A percentile compares a stretch with the other conserved stretches of the same genome.
These are phyloP conservation scores for Flaveria bidentis DNA, from an alignment of 129 eudicot species.

Conservation along the genomic window DNA sequence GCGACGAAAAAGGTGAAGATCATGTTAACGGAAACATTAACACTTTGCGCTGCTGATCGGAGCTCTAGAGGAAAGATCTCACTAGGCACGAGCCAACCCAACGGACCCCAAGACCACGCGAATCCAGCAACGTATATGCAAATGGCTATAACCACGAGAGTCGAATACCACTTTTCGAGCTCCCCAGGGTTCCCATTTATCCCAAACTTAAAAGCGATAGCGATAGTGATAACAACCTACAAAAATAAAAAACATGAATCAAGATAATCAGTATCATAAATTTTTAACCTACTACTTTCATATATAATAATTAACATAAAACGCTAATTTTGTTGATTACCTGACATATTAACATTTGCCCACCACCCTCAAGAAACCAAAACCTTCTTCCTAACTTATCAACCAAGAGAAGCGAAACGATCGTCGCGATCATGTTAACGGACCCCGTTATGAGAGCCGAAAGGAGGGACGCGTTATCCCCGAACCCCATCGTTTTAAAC, in stretches of 20 bases:
- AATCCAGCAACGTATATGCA: slow-evolving; percentile 54
- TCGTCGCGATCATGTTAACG: slow-evolving; percentile 41
- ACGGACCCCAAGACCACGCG: slow-evolving; percentile 75
- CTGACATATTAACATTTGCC: slow-evolving; percentile 54
- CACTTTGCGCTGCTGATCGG: slow-evolving; percentile 56
- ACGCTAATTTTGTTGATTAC: slow-evolving; percentile 17
- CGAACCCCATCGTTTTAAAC: slow-evolving; percentile 60
- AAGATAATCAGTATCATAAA: background rate
- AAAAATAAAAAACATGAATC: background rate
- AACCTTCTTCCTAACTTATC: slow-evolving; percentile 46
- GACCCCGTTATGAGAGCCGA: slow-evolving; percentile 54
- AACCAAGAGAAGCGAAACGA: slow-evolving; percentile 38
- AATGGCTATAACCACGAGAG: slow-evolving; percentile 36
- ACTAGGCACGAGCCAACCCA: slow-evolving; percentile 63
- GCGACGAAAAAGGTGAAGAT: slow-evolving; percentile 56
- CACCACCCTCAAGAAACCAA: slow-evolving; percentile 45
- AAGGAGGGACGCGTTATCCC: slow-evolving; percentile 45
- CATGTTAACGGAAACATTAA: slow-evolving; percentile 60
- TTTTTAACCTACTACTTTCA: too few species aligned
- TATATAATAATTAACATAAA: background rate
- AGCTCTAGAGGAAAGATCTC: slow-evolving; percentile 59
- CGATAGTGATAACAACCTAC: slow-evolving; percentile 33
- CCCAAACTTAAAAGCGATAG: slow-evolving; percentile 46
- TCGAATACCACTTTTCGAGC: slow-evolving; percentile 41
- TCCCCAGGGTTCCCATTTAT: slow-evolving; percentile 38